Evolutionary conservation across 2,329 filamentous ascomycete genomes (phyloP).

Genomic region (Teratosphaeria destructans): DNA sequence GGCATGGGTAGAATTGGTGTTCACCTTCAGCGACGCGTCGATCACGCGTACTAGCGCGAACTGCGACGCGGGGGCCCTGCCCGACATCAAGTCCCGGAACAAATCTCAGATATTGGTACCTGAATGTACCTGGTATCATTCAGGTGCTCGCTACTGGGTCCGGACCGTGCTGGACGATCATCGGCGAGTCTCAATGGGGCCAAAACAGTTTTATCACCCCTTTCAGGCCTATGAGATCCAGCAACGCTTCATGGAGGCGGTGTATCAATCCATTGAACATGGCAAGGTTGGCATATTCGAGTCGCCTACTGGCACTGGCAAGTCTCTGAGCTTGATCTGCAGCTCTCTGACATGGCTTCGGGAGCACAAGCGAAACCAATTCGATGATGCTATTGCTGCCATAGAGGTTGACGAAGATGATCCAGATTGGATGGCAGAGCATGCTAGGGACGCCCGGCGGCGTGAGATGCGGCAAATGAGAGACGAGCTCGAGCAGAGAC

Average conservation of each 20-base stretch:
- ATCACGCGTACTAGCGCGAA: slow-evolving; percentile 15
- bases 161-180: not conserved
- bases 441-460: slow-evolving; percentile 58
- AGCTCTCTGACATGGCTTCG: slow-evolving; percentile 85
- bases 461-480: slow-evolving; percentile 56
- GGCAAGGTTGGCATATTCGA: slow-evolving; percentile 82
- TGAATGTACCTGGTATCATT: not conserved
- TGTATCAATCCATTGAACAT: slow-evolving; percentile 68
- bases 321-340: slow-evolving; percentile 86
- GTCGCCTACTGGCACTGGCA: slow-evolving; percentile 79
- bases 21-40: not conserved
- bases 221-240: slow-evolving; percentile 84
- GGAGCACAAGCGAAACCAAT: slow-evolving; percentile 55
- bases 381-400: slow-evolving; percentile 45
- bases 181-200: slow-evolving; percentile 9
- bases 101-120: not conserved
- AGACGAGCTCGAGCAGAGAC: slow-evolving; percentile 62
- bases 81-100: not conserved
- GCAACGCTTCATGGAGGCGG: slow-evolving; percentile 71
- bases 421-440: slow-evolving; percentile 75
- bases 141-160: not conserved
- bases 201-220: slow-evolving; percentile 68
- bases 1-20: slow-evolving; percentile 25
- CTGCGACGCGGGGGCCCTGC: slow-evolving; percentile 1
- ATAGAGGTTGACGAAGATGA: slow-evolving; percentile 51